A percentile compares a stretch with the other conserved stretches of the same genome.
These are phyloP conservation scores for Yamadazyma laniorum DNA, from an alignment of 805 yeast species.

Conservation along the genomic window DNA sequence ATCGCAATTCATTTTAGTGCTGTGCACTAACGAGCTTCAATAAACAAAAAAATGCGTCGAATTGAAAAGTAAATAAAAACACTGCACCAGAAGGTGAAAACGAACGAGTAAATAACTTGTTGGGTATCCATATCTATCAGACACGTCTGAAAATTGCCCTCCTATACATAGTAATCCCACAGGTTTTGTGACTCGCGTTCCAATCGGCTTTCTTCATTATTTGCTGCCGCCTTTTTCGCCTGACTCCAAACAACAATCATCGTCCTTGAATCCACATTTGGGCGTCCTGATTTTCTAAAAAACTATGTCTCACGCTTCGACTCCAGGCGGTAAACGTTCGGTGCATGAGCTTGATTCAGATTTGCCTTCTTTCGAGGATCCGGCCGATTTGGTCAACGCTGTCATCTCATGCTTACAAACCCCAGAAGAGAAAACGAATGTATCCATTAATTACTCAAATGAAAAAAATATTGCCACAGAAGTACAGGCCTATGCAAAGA, in stretches of 20 bases:
- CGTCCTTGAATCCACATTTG: not conserved
- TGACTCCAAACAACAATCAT: not conserved
- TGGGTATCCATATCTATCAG: not conserved
- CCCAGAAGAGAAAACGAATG: constrained; percentile 76
- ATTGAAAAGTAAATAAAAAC: constrained; percentile 11
- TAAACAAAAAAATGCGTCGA: constrained; percentile 8
- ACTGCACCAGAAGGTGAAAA: constrained; percentile 6
- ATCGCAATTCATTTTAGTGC: not conserved
- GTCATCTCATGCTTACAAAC: constrained; percentile 66
- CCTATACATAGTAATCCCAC: not conserved
- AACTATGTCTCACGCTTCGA: constrained; percentile 26
- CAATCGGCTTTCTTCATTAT: not conserved
- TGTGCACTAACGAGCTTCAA: not conserved
- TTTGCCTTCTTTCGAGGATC: constrained; percentile 50
- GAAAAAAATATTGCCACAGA: constrained; percentile 67
- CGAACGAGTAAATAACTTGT: not conserved
- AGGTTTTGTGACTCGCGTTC: not conserved
- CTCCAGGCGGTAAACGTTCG: constrained; percentile 30
- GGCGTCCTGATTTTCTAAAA: not conserved
- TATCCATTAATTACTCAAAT: constrained; percentile 70
- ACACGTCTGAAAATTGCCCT: not conserved
- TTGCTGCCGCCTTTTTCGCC: not conserved
- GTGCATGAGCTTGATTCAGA: constrained; percentile 23
- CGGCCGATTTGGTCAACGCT: constrained; percentile 65
- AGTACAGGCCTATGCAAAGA: constrained; percentile 97